phyloP scores from a whole-genome alignment of 2,329 filamentous ascomycete genomes.

The Colletotrichum abscissum region DNA sequence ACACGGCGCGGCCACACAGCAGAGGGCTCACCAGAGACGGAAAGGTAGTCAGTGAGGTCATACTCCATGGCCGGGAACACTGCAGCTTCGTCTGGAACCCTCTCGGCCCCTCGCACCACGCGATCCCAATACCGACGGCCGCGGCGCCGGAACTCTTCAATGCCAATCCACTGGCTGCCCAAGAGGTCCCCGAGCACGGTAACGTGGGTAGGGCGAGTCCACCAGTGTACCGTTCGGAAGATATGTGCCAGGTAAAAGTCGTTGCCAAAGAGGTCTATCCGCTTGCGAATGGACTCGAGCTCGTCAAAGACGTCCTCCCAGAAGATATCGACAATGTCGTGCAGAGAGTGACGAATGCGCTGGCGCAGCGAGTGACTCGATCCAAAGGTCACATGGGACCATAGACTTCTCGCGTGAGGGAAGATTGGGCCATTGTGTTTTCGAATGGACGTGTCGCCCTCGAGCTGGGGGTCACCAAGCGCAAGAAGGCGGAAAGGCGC shows the following conservation, averaged over 20 bases:
- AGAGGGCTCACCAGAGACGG: slow-evolving; percentile 49
- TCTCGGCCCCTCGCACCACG: slow-evolving; percentile 77
- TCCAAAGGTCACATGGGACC: slow-evolving; percentile 60
- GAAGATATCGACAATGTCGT: slow-evolving; percentile 71
- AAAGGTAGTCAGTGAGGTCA: slow-evolving; percentile 61
- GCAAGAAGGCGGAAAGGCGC: slow-evolving; percentile 90
- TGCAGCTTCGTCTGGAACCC: slow-evolving; percentile 69
- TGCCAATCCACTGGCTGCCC: slow-evolving; percentile 93
- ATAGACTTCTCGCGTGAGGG: slow-evolving; percentile 62
- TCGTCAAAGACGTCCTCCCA: slow-evolving; percentile 76
- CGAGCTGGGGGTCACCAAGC: slow-evolving; percentile 91
- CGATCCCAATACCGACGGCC: slow-evolving; percentile 82
- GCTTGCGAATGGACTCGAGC: slow-evolving; percentile 78
- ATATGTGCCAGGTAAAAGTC: slow-evolving; percentile 96
- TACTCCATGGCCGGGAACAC: slow-evolving; percentile 60
- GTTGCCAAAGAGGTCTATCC: slow-evolving; percentile 90
- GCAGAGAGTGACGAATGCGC: slow-evolving; percentile 63
- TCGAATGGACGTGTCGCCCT: slow-evolving; percentile 88
- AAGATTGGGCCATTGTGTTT: slow-evolving; percentile 63
- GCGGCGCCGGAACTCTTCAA: slow-evolving; percentile 83
- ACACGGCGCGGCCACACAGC: slow-evolving; percentile 77
- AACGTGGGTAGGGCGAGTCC: slow-evolving; percentile 86
- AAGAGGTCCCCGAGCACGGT: slow-evolving; percentile 91
- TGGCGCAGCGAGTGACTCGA: slow-evolving; percentile 60
- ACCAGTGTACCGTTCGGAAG: slow-evolving; percentile 86